Percentiles rank a stretch among this genome's conserved stretches.
Evolutionary conservation across 75 land plant genomes (phyloP).

Genomic region (Cryptomeria japonica): DNA sequence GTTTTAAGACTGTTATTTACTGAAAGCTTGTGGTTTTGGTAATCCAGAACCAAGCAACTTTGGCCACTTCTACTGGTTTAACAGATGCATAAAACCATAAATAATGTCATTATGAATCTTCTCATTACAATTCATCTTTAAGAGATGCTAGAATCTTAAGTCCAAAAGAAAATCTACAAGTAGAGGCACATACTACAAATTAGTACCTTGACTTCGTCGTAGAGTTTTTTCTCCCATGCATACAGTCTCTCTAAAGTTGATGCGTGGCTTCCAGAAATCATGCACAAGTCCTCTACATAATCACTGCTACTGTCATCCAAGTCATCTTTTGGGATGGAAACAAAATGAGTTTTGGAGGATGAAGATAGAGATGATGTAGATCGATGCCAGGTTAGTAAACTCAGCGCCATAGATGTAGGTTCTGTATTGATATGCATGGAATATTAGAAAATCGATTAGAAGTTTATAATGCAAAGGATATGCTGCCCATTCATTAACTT

Average conservation of each 20-base stretch:
- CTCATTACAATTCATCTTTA: not conserved
- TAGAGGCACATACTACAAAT: not conserved
- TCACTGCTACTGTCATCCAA: conserved; percentile 25
- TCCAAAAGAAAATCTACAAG: not conserved
- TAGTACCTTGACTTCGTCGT: conserved; percentile 90
- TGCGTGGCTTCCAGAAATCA: conserved; percentile 89
- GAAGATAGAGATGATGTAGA: conserved; percentile 60
- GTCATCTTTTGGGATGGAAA: conserved; percentile 31
- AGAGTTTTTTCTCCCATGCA: conserved; percentile 96
- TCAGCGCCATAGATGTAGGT: conserved; percentile 34
- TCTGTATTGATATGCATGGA: conserved; percentile 20
- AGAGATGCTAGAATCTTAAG: not conserved
- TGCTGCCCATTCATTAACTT: not conserved
- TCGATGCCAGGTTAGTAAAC: conserved; percentile 57
- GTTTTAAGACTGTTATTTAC: not conserved
- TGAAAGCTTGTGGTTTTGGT: not conserved
- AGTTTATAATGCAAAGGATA: not conserved
- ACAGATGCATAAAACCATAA: not conserved
- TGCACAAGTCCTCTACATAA: conserved; percentile 43
- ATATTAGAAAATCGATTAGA: not conserved
- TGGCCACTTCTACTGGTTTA: not conserved
- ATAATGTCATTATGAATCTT: not conserved
- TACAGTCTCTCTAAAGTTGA: conserved; percentile 81
- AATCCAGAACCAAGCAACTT: not conserved
- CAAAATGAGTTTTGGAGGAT: conserved; percentile 61